phyloP scores from a whole-genome alignment of 179 eudicot species.

The Amaranthus tricolor region DNA sequence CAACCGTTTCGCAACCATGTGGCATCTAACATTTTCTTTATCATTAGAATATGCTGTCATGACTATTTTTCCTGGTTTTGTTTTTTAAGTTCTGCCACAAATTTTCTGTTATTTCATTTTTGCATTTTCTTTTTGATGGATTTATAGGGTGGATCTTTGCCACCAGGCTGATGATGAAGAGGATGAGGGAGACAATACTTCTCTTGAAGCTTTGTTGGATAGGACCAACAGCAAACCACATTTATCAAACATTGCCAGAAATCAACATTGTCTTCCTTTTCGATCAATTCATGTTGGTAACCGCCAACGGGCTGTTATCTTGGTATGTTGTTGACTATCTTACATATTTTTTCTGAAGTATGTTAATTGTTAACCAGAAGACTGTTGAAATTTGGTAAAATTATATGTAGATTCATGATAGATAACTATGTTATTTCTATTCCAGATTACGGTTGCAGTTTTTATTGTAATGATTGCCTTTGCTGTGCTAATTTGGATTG shows the following conservation, averaged over 20 bases:
- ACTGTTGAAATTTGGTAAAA: background rate
- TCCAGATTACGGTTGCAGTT: slow-evolving; percentile 59
- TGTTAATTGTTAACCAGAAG: background rate
- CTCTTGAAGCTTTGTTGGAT: slow-evolving; percentile 61
- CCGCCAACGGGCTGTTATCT: slow-evolving; percentile 78
- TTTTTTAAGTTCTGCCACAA: slow-evolving; percentile 1
- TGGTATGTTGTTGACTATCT: slow-evolving; percentile 44
- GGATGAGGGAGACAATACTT: slow-evolving; percentile 67
- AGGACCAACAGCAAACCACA: slow-evolving; percentile 39
- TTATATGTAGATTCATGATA: background rate
- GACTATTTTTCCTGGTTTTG: background rate
- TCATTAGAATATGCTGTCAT: background rate
- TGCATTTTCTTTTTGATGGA: slow-evolving; percentile 23
- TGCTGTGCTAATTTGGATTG: slow-evolving; percentile 84
- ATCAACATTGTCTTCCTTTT: slow-evolving; percentile 58
- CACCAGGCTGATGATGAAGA: slow-evolving; percentile 90
- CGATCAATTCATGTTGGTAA: slow-evolving; percentile 63
- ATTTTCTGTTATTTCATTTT: slow-evolving; percentile 3
- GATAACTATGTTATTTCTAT: slow-evolving; percentile 13
- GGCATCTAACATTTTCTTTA: background rate
- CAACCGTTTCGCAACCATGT: no score
- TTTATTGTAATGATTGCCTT: slow-evolving; percentile 61
- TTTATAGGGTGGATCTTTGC: slow-evolving; percentile 87
- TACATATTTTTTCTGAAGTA: background rate
- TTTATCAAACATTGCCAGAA: slow-evolving; percentile 29